Conservation (phyloP, 2,329 filamentous ascomycete species). For the Huntiella moniliformis region DNA sequence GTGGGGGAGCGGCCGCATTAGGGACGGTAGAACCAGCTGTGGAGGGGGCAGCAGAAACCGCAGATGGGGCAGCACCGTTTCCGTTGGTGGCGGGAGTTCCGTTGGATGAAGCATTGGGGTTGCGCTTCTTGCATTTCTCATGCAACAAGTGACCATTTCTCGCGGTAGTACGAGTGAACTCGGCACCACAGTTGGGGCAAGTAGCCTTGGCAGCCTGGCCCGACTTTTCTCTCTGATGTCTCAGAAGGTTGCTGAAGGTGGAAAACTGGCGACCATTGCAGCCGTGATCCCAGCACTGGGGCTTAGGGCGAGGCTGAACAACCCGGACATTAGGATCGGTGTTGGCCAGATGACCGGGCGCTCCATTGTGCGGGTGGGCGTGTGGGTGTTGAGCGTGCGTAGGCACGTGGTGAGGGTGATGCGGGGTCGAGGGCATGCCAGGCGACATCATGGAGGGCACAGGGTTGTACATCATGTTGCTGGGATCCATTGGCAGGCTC, state of each 20-base stretch:
- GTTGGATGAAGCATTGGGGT: slow-evolving; percentile 1
- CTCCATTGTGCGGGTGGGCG: slow-evolving; percentile 7
- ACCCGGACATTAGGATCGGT: slow-evolving; percentile 35
- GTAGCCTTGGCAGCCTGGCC: slow-evolving; percentile 76
- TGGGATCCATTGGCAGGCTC: slow-evolving; percentile 8
- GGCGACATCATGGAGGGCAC: slow-evolving; percentile 11
- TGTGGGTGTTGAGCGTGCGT: slow-evolving; percentile 21
- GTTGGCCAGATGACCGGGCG: slow-evolving; percentile 8
- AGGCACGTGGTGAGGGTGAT: slow-evolving; percentile 9
- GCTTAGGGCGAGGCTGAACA: slow-evolving; percentile 66
- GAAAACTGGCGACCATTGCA: slow-evolving; percentile 93
- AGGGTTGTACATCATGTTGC: slow-evolving; percentile 10
- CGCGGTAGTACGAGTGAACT: slow-evolving; percentile 77
- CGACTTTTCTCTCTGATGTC: slow-evolving; percentile 87
- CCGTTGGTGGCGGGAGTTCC: slow-evolving; percentile 1
- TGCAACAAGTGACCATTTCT: slow-evolving; percentile 71
- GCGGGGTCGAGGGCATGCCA: slow-evolving; percentile 9
- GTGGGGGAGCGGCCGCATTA: background rate
- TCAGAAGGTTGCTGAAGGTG: slow-evolving; percentile 83
- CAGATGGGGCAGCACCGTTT: background rate
- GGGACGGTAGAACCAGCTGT: background rate
- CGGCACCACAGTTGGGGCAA: slow-evolving; percentile 79
- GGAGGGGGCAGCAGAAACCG: background rate
- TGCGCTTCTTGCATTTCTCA: slow-evolving; percentile 70
- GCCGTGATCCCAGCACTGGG: slow-evolving; percentile 91